phyloP scores from a whole-genome alignment of 2,329 filamentous ascomycete species.

The Aspergillus eucalypticola region DNA sequence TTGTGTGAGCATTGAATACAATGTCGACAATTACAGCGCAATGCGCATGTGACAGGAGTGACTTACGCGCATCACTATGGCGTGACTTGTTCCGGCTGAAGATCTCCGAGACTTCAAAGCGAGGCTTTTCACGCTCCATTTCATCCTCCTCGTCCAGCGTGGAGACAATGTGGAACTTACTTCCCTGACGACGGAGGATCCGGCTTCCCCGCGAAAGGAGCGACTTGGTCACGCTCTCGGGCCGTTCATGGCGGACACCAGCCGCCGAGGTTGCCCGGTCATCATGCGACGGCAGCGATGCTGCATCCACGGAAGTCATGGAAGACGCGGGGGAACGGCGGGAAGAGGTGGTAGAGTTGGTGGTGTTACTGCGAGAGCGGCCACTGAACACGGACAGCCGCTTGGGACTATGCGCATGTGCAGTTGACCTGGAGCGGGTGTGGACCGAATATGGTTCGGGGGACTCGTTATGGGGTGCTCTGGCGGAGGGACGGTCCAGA shows the following conservation, averaged over 20 bases:
- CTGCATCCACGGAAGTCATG: constrained; percentile 39
- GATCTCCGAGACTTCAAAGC: constrained; percentile 34
- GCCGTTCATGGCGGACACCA: constrained; percentile 33
- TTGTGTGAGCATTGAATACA: constrained; percentile 4
- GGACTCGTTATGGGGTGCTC: constrained; percentile 33
- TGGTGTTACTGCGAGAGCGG: constrained; percentile 48
- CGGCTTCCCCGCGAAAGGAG: constrained; percentile 47
- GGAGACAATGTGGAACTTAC: constrained; percentile 47
- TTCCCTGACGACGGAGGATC: constrained; percentile 50
- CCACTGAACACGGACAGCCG: constrained; percentile 43
- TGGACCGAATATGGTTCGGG: constrained; percentile 35
- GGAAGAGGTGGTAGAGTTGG: constrained; percentile 52
- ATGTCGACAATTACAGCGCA: not conserved
- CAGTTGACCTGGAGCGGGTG: constrained; percentile 38
- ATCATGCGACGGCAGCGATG: constrained; percentile 34
- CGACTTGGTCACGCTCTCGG: constrained; percentile 41
- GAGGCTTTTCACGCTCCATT: constrained; percentile 32
- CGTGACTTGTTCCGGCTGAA: constrained; percentile 38
- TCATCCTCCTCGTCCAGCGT: constrained; percentile 46
- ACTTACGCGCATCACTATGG: constrained; percentile 40
- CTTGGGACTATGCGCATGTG: constrained; percentile 40
- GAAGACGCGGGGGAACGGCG: constrained; percentile 49
- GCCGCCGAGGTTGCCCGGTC: constrained; percentile 32
- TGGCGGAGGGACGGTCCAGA: constrained; percentile 33
- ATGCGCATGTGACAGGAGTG: not conserved